Evolutionary conservation across 352 stramenopile genomes (phyloP).

Genomic region (Pythium guiyangense): DNA sequence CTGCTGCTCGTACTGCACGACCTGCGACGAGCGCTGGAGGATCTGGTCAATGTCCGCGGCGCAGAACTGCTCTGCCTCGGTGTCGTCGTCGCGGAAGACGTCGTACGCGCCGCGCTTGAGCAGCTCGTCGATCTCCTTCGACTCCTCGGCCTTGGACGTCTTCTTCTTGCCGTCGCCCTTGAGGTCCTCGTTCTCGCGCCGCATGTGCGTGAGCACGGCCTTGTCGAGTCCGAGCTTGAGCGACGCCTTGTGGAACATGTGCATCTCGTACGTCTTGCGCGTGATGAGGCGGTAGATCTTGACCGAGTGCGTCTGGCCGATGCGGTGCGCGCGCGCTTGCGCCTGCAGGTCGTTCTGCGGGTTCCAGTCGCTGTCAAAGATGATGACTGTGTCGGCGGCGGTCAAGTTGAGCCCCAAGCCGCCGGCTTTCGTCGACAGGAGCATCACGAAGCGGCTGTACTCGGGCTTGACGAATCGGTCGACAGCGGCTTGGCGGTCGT

Average conservation of each 20-base stretch:
- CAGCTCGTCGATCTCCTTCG: slow-evolving; percentile 90
- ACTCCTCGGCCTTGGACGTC: slow-evolving; percentile 74
- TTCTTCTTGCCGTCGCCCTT: slow-evolving; percentile 49
- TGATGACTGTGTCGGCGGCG: slow-evolving; percentile 95
- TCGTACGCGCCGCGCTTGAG: slow-evolving; percentile 90
- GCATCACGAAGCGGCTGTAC: slow-evolving; percentile 95
- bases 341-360: slow-evolving; percentile 97
- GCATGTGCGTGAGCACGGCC: slow-evolving; percentile 90
- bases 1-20: slow-evolving; percentile 84
- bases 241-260: slow-evolving; percentile 93
- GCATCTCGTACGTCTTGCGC: slow-evolving; percentile 92
- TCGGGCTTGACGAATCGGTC: slow-evolving; percentile 88
- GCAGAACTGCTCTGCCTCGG: slow-evolving; percentile 93
- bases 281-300: slow-evolving; percentile 90
- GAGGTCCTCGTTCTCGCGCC: slow-evolving; percentile 80
- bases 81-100: slow-evolving; percentile 90
- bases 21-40: slow-evolving; percentile 85
- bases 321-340: slow-evolving; percentile 87
- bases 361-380: slow-evolving; percentile 99
- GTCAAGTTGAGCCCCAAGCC: slow-evolving; percentile 92
- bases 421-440: slow-evolving; percentile 97
- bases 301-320: slow-evolving; percentile 88
- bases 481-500: slow-evolving; percentile 82
- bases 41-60: slow-evolving; percentile 98
- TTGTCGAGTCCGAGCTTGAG: slow-evolving; percentile 93